Base-by-base conservation (phyloP, 1,139 yeast species). In the Pichia inconspicua region DNA sequence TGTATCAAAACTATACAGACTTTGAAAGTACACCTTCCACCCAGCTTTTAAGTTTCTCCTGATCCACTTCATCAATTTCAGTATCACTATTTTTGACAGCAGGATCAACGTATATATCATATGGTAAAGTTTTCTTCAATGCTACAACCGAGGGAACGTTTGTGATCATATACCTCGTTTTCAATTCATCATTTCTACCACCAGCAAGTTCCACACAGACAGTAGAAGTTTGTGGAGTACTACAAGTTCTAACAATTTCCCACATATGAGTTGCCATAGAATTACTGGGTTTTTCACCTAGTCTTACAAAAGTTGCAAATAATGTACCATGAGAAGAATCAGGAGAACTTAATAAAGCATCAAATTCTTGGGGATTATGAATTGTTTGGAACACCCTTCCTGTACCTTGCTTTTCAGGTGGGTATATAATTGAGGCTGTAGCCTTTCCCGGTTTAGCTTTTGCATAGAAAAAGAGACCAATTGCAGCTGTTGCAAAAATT, bases 141-240 rank as follows among this genome's bases (percentile, higher is more conserved):
- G 85, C 78, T 1, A 87, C 80, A 9, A 87, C 67, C 0, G 82
- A 74, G 2, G 95, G 95, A 6, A 85, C 70, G 43, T 71, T 66
- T 31, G 69, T 72, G 17, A 84, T 80, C 48, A 73, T 78, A 60
- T 83, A 86, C 40, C 81, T 73, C 38, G 73, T 63, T 66, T 80
- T 66, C 46, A 85, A 65, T 15, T 78, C 86, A 47, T 75, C 71
- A 14, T 82, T 80, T 25, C 55, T 40, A n/a, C 53, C 54, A 12
- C 56, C 55, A 7, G 50, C 45, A 10, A 53, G 37, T 45, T 53
- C 56, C 11, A 53, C 45, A 40, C 51, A 48, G 10, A 53, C 56
- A 0, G 53, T 50, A 25, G 50, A 36, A 10, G 51, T 48, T 3
- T 77, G 88, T 11, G 74, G 74, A 49, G 78, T 77, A 56, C 84